A percentile compares a stretch with the other conserved stretches of the same genome.
Evolutionary conservation across 192 early-diverging fungal genomes (phyloP).

Genomic region (Backusella westeae): DNA sequence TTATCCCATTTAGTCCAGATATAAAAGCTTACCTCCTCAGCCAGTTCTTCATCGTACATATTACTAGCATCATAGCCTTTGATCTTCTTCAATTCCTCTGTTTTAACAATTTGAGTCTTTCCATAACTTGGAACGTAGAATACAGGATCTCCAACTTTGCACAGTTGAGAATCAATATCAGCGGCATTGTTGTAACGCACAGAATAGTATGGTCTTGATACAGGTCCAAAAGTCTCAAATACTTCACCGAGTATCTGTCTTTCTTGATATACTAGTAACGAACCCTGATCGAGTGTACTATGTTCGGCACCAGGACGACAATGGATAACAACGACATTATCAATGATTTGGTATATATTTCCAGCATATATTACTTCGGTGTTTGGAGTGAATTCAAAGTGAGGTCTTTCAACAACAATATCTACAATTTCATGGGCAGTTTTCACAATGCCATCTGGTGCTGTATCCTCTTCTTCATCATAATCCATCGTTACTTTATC

Average conservation of each 20-base stretch:
- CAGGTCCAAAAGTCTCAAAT: slow-evolving; percentile 94
- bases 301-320: slow-evolving; percentile 41
- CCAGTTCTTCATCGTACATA: slow-evolving; percentile 88
- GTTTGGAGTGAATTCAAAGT: slow-evolving; percentile 45
- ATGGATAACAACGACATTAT: slow-evolving; percentile 69
- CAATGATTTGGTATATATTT: slow-evolving; percentile 65
- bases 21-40: slow-evolving; percentile 47
- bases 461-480: slow-evolving; percentile 36
- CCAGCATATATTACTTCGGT: slow-evolving; percentile 60
- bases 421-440: slow-evolving; percentile 64
- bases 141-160: slow-evolving; percentile 49
- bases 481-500: background rate
- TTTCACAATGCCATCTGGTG: slow-evolving; percentile 20
- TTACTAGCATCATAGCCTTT: slow-evolving; percentile 96
- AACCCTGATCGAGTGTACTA: slow-evolving; percentile 75
- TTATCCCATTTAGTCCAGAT: background rate
- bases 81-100: slow-evolving; percentile 54
- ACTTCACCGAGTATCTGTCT: slow-evolving; percentile 64
- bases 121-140: slow-evolving; percentile 63
- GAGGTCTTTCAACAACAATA: slow-evolving; percentile 44
- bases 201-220: slow-evolving; percentile 77
- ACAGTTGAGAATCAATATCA: slow-evolving; percentile 55
- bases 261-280: slow-evolving; percentile 63
- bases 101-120: slow-evolving; percentile 59
- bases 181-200: slow-evolving; percentile 66